phyloP scores from a whole-genome alignment of 2,329 filamentous ascomycete species.

The Escovopsis weberi region DNA sequence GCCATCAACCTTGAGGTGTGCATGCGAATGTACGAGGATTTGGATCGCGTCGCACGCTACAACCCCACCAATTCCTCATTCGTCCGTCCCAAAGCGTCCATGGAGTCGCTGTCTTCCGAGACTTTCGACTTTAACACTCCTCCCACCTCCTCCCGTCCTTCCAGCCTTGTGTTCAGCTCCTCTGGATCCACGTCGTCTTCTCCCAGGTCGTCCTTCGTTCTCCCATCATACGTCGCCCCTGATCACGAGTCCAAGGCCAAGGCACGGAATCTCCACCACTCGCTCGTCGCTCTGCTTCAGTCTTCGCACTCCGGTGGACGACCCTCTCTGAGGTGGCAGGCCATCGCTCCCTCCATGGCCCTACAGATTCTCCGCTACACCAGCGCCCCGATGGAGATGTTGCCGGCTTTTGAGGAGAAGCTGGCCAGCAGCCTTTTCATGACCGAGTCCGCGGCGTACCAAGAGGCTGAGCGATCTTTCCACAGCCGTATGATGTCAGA shows the following conservation, averaged over 20 bases:
- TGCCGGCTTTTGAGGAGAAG: slow-evolving; percentile 34
- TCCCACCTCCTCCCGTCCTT: slow-evolving; percentile 31
- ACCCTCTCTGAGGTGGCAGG: slow-evolving; percentile 34
- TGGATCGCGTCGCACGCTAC: slow-evolving; percentile 31
- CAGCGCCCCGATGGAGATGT: slow-evolving; percentile 32
- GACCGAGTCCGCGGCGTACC: slow-evolving; percentile 28
- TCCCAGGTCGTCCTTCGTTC: slow-evolving; percentile 31
- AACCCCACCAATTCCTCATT: slow-evolving; percentile 9
- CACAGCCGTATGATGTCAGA: slow-evolving; percentile 33
- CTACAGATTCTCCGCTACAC: slow-evolving; percentile 45
- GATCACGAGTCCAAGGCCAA: slow-evolving; percentile 29
- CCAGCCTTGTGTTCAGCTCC: slow-evolving; percentile 36
- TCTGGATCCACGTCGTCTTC: slow-evolving; percentile 35
- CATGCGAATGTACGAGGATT: slow-evolving; percentile 42
- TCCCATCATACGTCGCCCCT: slow-evolving; percentile 23
- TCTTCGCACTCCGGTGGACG: slow-evolving; percentile 29
- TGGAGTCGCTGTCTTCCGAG: slow-evolving; percentile 3
- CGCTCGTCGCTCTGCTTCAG: slow-evolving; percentile 40
- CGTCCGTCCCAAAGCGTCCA: slow-evolving; percentile 1
- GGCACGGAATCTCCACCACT: slow-evolving; percentile 34
- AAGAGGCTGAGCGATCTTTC: slow-evolving; percentile 34
- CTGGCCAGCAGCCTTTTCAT: slow-evolving; percentile 30
- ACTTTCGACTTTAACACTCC: slow-evolving; percentile 36
- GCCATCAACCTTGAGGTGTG: slow-evolving; percentile 49
- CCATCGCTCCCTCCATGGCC: slow-evolving; percentile 37